phyloP scores from a whole-genome alignment of 352 stramenopile genomes.

The Elongisporangium senticosum region DNA sequence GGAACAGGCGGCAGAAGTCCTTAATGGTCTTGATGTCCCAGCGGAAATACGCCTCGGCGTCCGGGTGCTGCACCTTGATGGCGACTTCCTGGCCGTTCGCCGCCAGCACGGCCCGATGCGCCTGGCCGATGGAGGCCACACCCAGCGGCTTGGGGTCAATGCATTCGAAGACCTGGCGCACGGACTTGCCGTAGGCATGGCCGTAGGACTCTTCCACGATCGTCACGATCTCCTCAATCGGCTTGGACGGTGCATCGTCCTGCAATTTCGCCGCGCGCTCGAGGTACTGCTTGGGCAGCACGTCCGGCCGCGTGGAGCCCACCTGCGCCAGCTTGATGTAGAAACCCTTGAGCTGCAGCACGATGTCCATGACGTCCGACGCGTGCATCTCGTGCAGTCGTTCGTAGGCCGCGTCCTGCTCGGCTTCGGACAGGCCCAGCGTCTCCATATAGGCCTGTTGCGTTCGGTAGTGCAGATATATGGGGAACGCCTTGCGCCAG shows the following conservation, averaged over 20 bases:
- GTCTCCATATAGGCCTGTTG: slow-evolving; percentile 74
- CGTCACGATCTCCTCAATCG: slow-evolving; percentile 56
- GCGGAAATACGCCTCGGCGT: slow-evolving; percentile 92
- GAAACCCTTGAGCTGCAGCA: slow-evolving; percentile 81
- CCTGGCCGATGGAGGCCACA: slow-evolving; percentile 79
- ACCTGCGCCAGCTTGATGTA: slow-evolving; percentile 86
- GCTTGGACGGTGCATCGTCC: slow-evolving; percentile 73
- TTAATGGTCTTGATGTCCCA: slow-evolving; percentile 96
- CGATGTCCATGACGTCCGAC: slow-evolving; percentile 73
- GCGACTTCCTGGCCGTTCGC: slow-evolving; percentile 69
- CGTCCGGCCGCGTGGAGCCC: slow-evolving; percentile 72
- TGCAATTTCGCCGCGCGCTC: slow-evolving; percentile 68
- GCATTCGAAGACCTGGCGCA: slow-evolving; percentile 39
- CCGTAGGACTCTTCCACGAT: slow-evolving; percentile 78
- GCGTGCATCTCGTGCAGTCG: slow-evolving; percentile 71
- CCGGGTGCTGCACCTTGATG: slow-evolving; percentile 92
- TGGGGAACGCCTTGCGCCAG: slow-evolving; percentile 83
- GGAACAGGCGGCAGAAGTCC: slow-evolving; percentile 92
- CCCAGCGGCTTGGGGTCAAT: slow-evolving; percentile 74
- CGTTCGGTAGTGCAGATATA: slow-evolving; percentile 79
- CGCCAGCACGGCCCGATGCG: slow-evolving; percentile 71
- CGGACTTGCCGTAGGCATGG: slow-evolving; percentile 19
- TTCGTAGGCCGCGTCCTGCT: slow-evolving; percentile 72
- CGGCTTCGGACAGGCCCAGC: slow-evolving; percentile 25
- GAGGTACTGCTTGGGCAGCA: slow-evolving; percentile 78